Conservation (phyloP, 108 stramenopile species). For the Asterionellopsis glacialis region DNA sequence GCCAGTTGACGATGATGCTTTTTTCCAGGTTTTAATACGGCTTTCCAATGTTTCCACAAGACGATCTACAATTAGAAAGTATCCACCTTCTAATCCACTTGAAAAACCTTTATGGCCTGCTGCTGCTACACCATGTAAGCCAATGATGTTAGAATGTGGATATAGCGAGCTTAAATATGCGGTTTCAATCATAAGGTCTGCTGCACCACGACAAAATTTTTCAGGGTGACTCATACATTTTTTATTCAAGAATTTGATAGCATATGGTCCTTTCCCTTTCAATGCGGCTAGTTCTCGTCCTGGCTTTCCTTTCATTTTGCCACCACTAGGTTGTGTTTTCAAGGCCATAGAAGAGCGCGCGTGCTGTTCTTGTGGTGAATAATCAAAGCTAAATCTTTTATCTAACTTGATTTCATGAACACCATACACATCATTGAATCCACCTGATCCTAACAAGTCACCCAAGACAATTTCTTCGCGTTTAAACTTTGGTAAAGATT, state of each 20-base stretch:
- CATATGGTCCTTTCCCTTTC: conserved; percentile 11
- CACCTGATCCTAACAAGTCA: conserved; percentile 58
- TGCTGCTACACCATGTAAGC: conserved; percentile 67
- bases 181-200: conserved; percentile 62
- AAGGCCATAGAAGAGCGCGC: no score
- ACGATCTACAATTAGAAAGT: conserved; percentile 61
- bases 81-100: conserved; percentile 27
- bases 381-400: no score
- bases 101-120: conserved; percentile 61
- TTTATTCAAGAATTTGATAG: conserved; percentile 63
- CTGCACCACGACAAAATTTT: conserved; percentile 59
- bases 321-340: no score
- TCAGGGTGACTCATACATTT: conserved; percentile 42
- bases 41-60: conserved; percentile 44
- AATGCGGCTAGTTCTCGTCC: no score
- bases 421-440: conserved; percentile 75
- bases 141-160: conserved; percentile 55
- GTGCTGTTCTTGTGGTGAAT: no score
- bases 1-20: neutral
- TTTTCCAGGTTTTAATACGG: conserved; percentile 38
- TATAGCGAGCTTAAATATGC: conserved; percentile 40
- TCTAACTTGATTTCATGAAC: conserved; percentile 34
- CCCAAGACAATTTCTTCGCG: conserved; percentile 55
- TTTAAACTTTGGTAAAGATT: conserved; percentile 57
- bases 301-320: no score